Evolutionary conservation across 441 rosid genomes (phyloP), one percentile per base, ranked within the genome.

Genomic region (Dalechampia spathulata): DNA sequence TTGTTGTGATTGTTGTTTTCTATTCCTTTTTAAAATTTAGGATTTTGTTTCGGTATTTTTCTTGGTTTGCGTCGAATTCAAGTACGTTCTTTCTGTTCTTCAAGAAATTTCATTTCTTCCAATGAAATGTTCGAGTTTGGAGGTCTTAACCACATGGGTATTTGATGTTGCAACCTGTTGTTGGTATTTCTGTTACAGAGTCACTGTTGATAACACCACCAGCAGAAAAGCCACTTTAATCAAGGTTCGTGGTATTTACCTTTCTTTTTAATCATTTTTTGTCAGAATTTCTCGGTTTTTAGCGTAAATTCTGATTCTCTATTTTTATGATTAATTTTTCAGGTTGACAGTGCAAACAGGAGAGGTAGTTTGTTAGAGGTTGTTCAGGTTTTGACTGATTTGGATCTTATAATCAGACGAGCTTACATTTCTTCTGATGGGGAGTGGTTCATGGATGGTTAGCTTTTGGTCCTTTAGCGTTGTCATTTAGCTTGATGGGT

Each of bases 381-480:
- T 60, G 95, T 84, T 74, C 95, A 87, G 77, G 91, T 84, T 61
- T 71, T 87, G 73, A 87, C 84, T 14, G 91, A 87, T 68, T 55
- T 84, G 80, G 79, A 78, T 66, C 86, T 83, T 46, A 60, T 72
- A 55, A 80, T 83, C 66, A 62, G 78, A 41, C 82, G 95, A 56
- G 95, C 91, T 71, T 87, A 87, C 78, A 84, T 87, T 66, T 74
- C 95, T 71, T 87, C 95, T 13, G 95, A 87, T 57, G 91, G 95
- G 7, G 85, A 76, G 58, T 87, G 95, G 95, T 87, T 87, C 60
- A 87, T 87, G 95, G 95, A 87, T 78, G 95, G 91, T 87, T 61
- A 60, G 78, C n/a, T 43, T 68, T 20, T 55, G 56, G 34, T 16
- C 54, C 48, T 50, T 49, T 15, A 20, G 27, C 27, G 52, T 26